These are phyloP conservation scores for Penicillium capsulatum DNA, from an alignment of 2,329 filamentous ascomycete genomes.

Conservation along the genomic window DNA sequence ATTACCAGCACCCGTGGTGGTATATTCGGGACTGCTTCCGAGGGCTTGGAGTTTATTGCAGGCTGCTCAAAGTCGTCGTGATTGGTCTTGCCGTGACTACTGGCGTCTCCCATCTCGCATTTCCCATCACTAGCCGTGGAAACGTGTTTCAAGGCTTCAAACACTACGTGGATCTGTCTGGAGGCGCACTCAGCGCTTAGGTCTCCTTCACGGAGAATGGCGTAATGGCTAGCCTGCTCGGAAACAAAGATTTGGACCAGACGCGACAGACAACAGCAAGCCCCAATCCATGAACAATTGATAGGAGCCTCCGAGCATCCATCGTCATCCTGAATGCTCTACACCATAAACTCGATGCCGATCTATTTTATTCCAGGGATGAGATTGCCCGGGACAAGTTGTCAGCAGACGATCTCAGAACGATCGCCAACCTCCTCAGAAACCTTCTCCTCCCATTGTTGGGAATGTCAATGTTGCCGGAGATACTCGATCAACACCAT, in stretches of 20 bases:
- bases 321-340: conserved; percentile 51
- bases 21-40: conserved; percentile 41
- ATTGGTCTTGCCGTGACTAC: conserved; percentile 62
- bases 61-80: conserved; percentile 59
- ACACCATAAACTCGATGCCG: conserved; percentile 60
- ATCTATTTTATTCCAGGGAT: conserved; percentile 66
- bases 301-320: conserved; percentile 31
- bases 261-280: no score
- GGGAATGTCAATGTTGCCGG: conserved; percentile 64
- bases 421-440: conserved; percentile 57
- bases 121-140: conserved; percentile 62
- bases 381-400: conserved; percentile 69
- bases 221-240: conserved; percentile 7
- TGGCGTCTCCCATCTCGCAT: conserved; percentile 59
- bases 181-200: conserved; percentile 56
- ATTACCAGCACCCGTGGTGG: conserved; percentile 55
- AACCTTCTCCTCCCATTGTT: conserved; percentile 60
- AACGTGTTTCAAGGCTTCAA: conserved; percentile 58
- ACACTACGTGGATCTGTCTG: conserved; percentile 53
- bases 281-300: no score
- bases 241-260: no score
- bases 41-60: conserved; percentile 36
- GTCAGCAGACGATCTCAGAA: conserved; percentile 59
- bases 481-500: conserved; percentile 57
- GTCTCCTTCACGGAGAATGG: conserved; percentile 53